phyloP scores from a whole-genome alignment of 192 early-diverging fungal species.

The Bifiguratus adelaidae region DNA sequence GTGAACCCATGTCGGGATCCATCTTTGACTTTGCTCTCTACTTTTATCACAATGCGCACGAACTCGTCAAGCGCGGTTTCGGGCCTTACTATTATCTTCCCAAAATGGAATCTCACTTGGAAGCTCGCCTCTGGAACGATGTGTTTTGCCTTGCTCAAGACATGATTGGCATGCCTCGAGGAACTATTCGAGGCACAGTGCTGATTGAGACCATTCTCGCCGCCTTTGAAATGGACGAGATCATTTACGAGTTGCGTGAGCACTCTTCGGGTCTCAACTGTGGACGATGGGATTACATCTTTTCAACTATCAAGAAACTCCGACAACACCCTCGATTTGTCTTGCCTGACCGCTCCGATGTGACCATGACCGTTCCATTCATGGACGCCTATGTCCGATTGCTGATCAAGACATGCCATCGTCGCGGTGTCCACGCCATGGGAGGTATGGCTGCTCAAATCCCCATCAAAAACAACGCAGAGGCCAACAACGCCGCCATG shows the following conservation, averaged over 20 bases:
- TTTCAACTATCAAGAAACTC: conserved; percentile 97
- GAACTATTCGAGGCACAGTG: conserved; percentile 93
- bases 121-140: conserved; percentile 98
- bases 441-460: conserved; percentile 99
- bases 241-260: conserved; percentile 97
- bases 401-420: conserved; percentile 97
- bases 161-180: conserved; percentile 76
- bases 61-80: conserved; percentile 69
- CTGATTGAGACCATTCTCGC: conserved; percentile 97
- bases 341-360: conserved; percentile 83
- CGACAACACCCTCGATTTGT: conserved; percentile 77
- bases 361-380: conserved; percentile 93
- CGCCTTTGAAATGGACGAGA: conserved; percentile 99
- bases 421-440: conserved; percentile 98
- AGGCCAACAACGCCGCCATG: conserved; percentile 86
- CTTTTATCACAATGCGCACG: conserved; percentile 97
- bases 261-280: conserved; percentile 99
- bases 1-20: conserved; percentile 85
- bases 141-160: conserved; percentile 94
- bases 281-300: conserved; percentile 99
- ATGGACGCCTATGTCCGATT: conserved; percentile 98
- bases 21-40: conserved; percentile 98
- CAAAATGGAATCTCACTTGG: conserved; percentile 98
- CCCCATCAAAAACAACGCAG: conserved; percentile 89
- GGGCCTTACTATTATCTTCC: conserved; percentile 99